A percentile compares a stretch with the other conserved stretches of the same genome.
Conservation (phyloP, 768 basidiomycete genomes). For the Xerocomus potaroensis region DNA sequence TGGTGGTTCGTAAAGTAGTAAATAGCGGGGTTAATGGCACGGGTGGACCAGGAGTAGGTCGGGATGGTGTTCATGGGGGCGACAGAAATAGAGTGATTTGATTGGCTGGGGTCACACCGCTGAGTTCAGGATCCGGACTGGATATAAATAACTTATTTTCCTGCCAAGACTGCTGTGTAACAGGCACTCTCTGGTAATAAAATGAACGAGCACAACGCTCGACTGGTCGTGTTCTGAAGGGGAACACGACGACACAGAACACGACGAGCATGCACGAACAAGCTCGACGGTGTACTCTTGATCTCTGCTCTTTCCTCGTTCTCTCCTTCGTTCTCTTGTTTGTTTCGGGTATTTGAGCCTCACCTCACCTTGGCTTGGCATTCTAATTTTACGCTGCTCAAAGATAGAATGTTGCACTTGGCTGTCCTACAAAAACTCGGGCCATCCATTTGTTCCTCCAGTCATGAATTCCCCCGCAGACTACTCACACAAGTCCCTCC, state of each 20-base stretch:
- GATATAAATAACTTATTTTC: constrained; percentile 30
- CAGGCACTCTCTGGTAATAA: no score
- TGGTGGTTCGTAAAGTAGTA: constrained; percentile 33
- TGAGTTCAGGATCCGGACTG: constrained; percentile 13
- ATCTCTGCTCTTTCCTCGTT: no score
- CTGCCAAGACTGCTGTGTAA: constrained; percentile 30
- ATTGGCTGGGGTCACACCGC: constrained; percentile 23
- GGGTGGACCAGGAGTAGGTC: constrained; percentile 20
- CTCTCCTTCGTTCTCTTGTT: constrained; percentile 2
- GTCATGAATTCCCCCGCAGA: constrained; percentile 26
- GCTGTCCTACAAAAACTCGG: constrained; percentile 40
- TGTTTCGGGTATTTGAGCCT: constrained; percentile 32
- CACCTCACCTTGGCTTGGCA: constrained; percentile 41
- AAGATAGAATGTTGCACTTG: constrained; percentile 46
- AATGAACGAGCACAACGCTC: no score
- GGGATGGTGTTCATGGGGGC: constrained; percentile 5
- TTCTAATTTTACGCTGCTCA: constrained; percentile 41
- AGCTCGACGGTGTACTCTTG: no score
- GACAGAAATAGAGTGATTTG: constrained; percentile 15
- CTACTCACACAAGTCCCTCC: constrained; percentile 14
- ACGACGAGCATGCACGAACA: no score
- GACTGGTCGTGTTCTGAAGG: no score
- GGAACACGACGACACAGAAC: no score
- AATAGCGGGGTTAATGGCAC: constrained; percentile 16
- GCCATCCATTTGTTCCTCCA: constrained; percentile 17